These are phyloP conservation scores for Volvox reticuliferus DNA, from an alignment of 139 green algal species.

Conservation along the genomic window DNA sequence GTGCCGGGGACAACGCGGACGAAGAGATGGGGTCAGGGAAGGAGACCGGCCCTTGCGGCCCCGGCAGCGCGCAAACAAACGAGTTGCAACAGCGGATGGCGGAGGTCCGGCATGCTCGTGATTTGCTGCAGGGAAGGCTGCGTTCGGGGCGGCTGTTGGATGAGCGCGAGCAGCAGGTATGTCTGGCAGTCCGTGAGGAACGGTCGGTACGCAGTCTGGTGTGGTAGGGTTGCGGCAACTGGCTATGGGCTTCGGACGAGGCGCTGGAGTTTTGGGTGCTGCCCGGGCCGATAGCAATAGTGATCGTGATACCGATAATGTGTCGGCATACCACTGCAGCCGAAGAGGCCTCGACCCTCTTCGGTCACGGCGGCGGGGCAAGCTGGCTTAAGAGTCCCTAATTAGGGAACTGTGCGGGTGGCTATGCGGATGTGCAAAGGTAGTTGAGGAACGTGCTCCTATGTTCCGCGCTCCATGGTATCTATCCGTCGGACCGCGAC, in stretches of 20 bases:
- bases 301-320: too few species aligned
- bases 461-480: too few species aligned
- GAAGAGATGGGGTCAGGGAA: not conserved
- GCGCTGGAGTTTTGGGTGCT: too few species aligned
- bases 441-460: too few species aligned
- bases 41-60: not conserved
- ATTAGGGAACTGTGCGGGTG: too few species aligned
- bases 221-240: not conserved
- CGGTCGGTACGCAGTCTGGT: not conserved
- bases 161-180: conserved; percentile 41
- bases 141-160: conserved; percentile 38
- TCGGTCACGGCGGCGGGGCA: too few species aligned
- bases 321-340: too few species aligned
- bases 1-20: not conserved
- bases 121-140: conserved; percentile 23
- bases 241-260: not conserved
- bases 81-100: conserved; percentile 45
- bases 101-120: conserved; percentile 24
- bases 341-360: too few species aligned
- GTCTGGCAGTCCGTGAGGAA: not conserved
- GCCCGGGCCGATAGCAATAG: too few species aligned
- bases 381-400: too few species aligned
- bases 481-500: too few species aligned
- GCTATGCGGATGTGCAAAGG: too few species aligned
- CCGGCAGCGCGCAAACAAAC: not conserved